Base-by-base conservation (phyloP, 2,329 filamentous ascomycete species). In the Monosporascus ibericus region DNA sequence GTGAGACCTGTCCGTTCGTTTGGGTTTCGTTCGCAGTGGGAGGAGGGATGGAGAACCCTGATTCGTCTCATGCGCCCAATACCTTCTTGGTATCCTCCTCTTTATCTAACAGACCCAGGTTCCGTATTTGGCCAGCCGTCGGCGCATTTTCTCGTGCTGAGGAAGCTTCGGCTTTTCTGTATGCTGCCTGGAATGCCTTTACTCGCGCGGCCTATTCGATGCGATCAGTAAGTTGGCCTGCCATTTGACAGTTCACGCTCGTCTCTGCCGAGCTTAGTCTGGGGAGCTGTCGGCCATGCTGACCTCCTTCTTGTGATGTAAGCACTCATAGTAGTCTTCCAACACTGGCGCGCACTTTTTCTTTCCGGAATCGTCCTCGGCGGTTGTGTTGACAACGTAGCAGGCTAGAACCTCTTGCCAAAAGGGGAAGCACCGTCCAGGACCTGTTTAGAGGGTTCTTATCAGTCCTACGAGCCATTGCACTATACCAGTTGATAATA, bases 241-340 rank as follows among this genome's bases (percentile, higher is more conserved):
- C 37, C 20, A 46, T 25, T 39, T 22, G 48, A n/a, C 22, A 20
- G 39, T 30, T 34, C 20, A 38, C 22, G 36, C 18, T 27, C 27
- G 48, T 27, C 22, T 17, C 22, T 48, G 47, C 17, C 8, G 27
- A 25, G 25, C 5, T 6, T 25, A n/a, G 30, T 24, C 51, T 44
- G 24, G 36, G 47, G 25, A 37, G 34, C 42, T 49, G 49, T 5
- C 24, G 18, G 49, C 22, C 44, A n/a, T 25, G 55, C 68, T 58
- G 44, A 97, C 94, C 90, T 99, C 94, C 78, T 99, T 99, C 80
- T 88, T 91, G 80, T 99, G 94, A 72, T 99, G 94, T 68, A 99
- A 76, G 74, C 95, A 99, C 77, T 99, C 94, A 71, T 96, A 95
- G 78, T 99, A 99, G 71, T 99, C 94, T 71, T 99, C 94, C 60